Conservation (phyloP, 768 basidiomycete genomes). For the Hysterangium stoloniferum region DNA sequence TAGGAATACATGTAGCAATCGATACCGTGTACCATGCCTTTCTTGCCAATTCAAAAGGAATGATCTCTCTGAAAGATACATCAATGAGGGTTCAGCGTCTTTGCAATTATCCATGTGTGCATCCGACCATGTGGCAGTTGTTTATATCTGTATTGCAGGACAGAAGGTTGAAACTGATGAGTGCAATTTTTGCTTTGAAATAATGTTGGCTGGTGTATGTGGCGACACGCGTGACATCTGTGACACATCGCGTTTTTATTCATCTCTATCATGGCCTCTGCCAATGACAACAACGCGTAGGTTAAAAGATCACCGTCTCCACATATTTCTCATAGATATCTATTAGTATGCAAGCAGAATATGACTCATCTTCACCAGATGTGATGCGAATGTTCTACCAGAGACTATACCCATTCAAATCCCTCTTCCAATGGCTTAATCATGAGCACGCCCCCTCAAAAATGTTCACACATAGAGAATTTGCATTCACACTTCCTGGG, state of each 20-base stretch:
- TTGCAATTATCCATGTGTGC: too few species aligned
- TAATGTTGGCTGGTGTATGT: too few species aligned
- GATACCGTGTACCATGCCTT: too few species aligned
- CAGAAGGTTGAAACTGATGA: too few species aligned
- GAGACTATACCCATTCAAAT: slow-evolving; percentile 90
- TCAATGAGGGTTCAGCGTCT: too few species aligned
- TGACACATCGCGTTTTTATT: slow-evolving; percentile 5
- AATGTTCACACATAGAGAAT: slow-evolving; percentile 90
- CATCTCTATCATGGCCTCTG: background rate
- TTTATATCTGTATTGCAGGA: too few species aligned
- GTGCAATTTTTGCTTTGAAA: too few species aligned
- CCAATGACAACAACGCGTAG: slow-evolving; percentile 1
- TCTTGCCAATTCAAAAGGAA: too few species aligned
- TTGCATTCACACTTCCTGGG: slow-evolving; percentile 85
- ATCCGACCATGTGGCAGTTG: too few species aligned
- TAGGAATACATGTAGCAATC: too few species aligned
- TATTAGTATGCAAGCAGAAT: slow-evolving; percentile 13
- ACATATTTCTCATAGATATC: background rate
- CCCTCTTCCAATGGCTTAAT: slow-evolving; percentile 91
- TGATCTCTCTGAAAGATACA: too few species aligned
- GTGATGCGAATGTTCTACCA: slow-evolving; percentile 78
- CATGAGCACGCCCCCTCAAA: slow-evolving; percentile 75
- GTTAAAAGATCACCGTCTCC: background rate
- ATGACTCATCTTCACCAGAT: slow-evolving; percentile 40
- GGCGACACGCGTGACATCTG: slow-evolving; percentile 2